These are phyloP conservation scores for Phytophthora macrochlamydospora DNA, from an alignment of 352 stramenopile species.

Conservation along the genomic window DNA sequence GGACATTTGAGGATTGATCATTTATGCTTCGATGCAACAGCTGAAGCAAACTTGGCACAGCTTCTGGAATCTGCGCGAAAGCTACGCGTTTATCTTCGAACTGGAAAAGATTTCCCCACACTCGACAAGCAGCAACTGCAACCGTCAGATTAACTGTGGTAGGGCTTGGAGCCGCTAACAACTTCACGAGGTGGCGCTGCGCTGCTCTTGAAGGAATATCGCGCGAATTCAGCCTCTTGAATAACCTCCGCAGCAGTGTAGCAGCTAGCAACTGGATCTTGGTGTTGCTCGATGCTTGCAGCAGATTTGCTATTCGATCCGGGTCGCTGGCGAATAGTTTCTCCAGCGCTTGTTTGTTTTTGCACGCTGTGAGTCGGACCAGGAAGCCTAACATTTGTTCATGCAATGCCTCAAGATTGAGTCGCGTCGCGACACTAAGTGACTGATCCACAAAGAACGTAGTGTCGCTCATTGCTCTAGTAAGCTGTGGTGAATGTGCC, in stretches of 20 bases:
- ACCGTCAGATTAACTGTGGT: constrained; percentile 27
- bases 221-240: constrained; percentile 54
- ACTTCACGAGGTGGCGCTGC: constrained; percentile 51
- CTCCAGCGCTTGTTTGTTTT: constrained; percentile 50
- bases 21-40: constrained; percentile 35
- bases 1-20: background rate
- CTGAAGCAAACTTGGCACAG: constrained; percentile 44
- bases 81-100: constrained; percentile 58
- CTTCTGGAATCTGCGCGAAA: constrained; percentile 46
- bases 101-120: constrained; percentile 70
- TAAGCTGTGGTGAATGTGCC: constrained; percentile 32
- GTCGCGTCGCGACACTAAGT: constrained; percentile 38
- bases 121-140: constrained; percentile 44
- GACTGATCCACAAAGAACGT: constrained; percentile 41
- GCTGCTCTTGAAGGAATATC: constrained; percentile 45
- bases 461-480: constrained; percentile 34
- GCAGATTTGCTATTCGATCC: constrained; percentile 60
- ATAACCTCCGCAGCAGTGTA: constrained; percentile 56
- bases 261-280: constrained; percentile 36
- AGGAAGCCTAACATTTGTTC: constrained; percentile 57
- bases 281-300: constrained; percentile 40
- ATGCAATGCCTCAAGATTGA: constrained; percentile 44
- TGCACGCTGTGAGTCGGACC: constrained; percentile 46
- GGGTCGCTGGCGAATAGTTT: constrained; percentile 52
- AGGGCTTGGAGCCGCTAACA: constrained; percentile 28